Evolutionary conservation across 805 yeast species (phyloP).

Genomic region (Komagataella pastoris): DNA sequence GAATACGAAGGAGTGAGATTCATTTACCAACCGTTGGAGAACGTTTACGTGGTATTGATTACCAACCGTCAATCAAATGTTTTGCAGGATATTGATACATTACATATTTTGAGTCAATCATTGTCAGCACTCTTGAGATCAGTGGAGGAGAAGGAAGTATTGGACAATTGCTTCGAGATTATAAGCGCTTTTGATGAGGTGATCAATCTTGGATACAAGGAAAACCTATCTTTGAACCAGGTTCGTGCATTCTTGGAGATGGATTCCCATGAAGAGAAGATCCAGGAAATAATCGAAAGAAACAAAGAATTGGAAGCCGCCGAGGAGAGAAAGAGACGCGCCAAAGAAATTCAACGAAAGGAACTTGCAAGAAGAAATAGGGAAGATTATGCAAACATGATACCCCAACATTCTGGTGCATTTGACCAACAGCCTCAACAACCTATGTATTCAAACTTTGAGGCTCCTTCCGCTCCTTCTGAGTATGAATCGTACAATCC

Average conservation of each 20-base stretch:
- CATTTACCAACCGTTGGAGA: slow-evolving; percentile 93
- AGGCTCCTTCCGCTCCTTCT: slow-evolving; percentile 11
- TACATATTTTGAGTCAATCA: slow-evolving; percentile 73
- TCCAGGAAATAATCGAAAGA: slow-evolving; percentile 93
- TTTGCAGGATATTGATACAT: slow-evolving; percentile 86
- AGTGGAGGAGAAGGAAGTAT: slow-evolving; percentile 73
- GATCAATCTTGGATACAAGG: slow-evolving; percentile 79
- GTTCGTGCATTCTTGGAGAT: slow-evolving; percentile 83
- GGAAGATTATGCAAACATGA: slow-evolving; percentile 37
- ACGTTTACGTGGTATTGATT: slow-evolving; percentile 77
- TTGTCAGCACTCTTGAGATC: slow-evolving; percentile 60
- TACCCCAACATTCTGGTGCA: slow-evolving; percentile 15
- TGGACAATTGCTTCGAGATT: slow-evolving; percentile 77
- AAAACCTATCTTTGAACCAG: slow-evolving; percentile 69
- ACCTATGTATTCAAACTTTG: neutral
- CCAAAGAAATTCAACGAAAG: slow-evolving; percentile 76
- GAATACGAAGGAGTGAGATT: slow-evolving; percentile 89
- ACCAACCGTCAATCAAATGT: slow-evolving; percentile 88
- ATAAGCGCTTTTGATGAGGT: slow-evolving; percentile 91
- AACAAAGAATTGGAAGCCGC: slow-evolving; percentile 95
- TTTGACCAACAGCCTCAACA: slow-evolving; percentile 2
- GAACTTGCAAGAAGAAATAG: slow-evolving; percentile 38
- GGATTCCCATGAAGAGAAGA: slow-evolving; percentile 98
- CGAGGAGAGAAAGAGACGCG: slow-evolving; percentile 92
- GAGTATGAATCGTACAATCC: slow-evolving; percentile 9